A percentile compares a stretch with the other conserved stretches of the same genome.
Conservation (phyloP, 768 basidiomycete species). For the Rhizopogon sp. region DNA sequence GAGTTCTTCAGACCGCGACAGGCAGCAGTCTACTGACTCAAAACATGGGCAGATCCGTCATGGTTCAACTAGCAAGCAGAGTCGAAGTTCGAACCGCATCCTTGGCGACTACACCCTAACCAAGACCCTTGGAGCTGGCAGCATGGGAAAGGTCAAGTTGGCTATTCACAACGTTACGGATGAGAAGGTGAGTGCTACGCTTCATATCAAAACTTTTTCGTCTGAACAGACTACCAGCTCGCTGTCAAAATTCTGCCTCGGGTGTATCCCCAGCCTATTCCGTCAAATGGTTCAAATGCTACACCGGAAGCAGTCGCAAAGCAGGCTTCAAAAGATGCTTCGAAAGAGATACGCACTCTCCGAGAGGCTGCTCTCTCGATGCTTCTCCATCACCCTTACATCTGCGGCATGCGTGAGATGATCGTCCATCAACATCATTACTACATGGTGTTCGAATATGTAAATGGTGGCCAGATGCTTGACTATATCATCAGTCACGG, state of each 20-base stretch:
- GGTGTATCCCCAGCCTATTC: conserved; percentile 55
- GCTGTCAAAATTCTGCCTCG: conserved; percentile 99
- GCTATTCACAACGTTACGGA: conserved; percentile 84
- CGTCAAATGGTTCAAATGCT: conserved; percentile 40
- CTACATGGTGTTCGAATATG: conserved; percentile 99
- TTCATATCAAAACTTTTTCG: neutral
- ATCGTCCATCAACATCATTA: conserved; percentile 97
- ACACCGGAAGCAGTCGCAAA: conserved; percentile 61
- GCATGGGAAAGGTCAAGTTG: conserved; percentile 99
- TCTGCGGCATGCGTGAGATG: conserved; percentile 99
- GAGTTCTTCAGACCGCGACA: conserved; percentile 27
- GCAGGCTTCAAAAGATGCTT: conserved; percentile 84
- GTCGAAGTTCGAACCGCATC: conserved; percentile 41
- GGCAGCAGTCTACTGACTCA: conserved; percentile 22
- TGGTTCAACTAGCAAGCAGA: conserved; percentile 29
- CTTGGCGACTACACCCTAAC: conserved; percentile 94
- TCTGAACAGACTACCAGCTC: conserved; percentile 44
- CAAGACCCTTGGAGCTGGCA: conserved; percentile 95
- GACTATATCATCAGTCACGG: conserved; percentile 99
- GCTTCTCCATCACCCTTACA: conserved; percentile 96
- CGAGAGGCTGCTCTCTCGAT: conserved; percentile 94
- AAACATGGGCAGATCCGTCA: conserved; percentile 26
- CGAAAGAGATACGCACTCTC: conserved; percentile 94
- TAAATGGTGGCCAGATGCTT: conserved; percentile 98
- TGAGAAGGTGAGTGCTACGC: conserved; percentile 70